A percentile compares a stretch with the other conserved stretches of the same genome.
Conservation (phyloP, 441 rosid species). For the Pelargonium cotyledonis region DNA sequence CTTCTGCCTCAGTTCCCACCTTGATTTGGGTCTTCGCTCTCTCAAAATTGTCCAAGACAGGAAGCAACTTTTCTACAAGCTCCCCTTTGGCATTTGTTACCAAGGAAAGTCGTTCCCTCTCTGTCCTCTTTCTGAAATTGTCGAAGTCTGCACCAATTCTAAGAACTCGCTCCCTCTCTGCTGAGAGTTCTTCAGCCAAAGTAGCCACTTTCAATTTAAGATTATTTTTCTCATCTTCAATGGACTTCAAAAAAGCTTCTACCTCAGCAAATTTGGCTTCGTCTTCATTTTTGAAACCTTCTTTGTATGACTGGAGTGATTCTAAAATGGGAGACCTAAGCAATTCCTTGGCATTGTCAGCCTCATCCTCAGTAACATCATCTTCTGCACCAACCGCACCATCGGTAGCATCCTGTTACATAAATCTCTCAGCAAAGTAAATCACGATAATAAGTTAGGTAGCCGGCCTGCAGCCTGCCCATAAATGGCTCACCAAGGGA, state of each 20-base stretch:
- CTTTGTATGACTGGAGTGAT: constrained; percentile 51
- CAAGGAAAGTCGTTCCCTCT: constrained; percentile 70
- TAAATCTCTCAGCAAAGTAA: no score
- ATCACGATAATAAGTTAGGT: no score
- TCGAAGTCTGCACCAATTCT: constrained; percentile 92
- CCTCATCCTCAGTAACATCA: constrained; percentile 27
- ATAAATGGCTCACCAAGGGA: no score
- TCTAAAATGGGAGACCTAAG: constrained; percentile 35
- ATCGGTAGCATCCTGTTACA: no score
- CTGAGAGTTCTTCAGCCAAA: constrained; percentile 50
- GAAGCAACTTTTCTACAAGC: constrained; percentile 65
- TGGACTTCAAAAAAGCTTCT: constrained; percentile 53
- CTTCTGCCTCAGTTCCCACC: constrained; percentile 81
- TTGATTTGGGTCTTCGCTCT: constrained; percentile 83
- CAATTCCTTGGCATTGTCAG: constrained; percentile 46
- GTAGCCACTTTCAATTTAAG: constrained; percentile 48
- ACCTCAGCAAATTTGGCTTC: constrained; percentile 52
- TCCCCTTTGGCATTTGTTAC: constrained; percentile 86
- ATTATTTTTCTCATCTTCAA: constrained; percentile 58
- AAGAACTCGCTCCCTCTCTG: constrained; percentile 61
- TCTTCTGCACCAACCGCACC: constrained; percentile 11
- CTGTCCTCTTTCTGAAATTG: constrained; percentile 86
- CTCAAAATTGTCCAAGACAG: constrained; percentile 84
- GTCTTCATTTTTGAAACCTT: constrained; percentile 59
- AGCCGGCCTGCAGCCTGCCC: no score